phyloP scores from a whole-genome alignment of 192 early-diverging fungal species.

The Linderina pennispora region DNA sequence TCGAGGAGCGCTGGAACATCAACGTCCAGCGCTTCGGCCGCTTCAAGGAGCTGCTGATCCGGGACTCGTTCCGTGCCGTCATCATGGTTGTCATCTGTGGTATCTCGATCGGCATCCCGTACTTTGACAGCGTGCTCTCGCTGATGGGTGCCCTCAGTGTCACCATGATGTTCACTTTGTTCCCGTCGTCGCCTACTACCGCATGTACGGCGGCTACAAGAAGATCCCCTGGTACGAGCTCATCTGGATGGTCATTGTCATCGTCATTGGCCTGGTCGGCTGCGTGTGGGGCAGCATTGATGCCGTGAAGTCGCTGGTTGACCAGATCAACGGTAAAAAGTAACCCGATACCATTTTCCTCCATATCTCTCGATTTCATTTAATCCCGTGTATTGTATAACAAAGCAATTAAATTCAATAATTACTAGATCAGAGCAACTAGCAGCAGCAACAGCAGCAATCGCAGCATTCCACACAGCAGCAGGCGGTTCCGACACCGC shows the following conservation, averaged over 20 bases:
- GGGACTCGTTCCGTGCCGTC: conserved; percentile 45
- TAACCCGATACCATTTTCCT: neutral
- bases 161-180: conserved; percentile 65
- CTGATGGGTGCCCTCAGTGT: conserved; percentile 69
- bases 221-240: conserved; percentile 33
- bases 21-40: conserved; percentile 28
- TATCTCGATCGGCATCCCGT: conserved; percentile 62
- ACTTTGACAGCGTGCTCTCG: conserved; percentile 70
- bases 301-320: conserved; percentile 53
- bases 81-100: conserved; percentile 50
- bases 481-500: neutral
- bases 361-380: neutral
- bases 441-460: neutral
- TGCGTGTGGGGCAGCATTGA: conserved; percentile 61
- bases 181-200: conserved; percentile 65
- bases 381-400: neutral
- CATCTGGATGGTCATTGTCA: conserved; percentile 47
- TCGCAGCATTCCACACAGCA: neutral
- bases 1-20: conserved; percentile 56
- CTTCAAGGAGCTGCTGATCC: conserved; percentile 47
- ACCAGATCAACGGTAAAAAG: conserved; percentile 20
- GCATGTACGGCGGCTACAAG: conserved; percentile 57
- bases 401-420: neutral
- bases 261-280: conserved; percentile 50
- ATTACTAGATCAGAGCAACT: neutral